phyloP scores from a whole-genome alignment of 78 protist genomes.

The Planoprotostelium fungivorum region DNA sequence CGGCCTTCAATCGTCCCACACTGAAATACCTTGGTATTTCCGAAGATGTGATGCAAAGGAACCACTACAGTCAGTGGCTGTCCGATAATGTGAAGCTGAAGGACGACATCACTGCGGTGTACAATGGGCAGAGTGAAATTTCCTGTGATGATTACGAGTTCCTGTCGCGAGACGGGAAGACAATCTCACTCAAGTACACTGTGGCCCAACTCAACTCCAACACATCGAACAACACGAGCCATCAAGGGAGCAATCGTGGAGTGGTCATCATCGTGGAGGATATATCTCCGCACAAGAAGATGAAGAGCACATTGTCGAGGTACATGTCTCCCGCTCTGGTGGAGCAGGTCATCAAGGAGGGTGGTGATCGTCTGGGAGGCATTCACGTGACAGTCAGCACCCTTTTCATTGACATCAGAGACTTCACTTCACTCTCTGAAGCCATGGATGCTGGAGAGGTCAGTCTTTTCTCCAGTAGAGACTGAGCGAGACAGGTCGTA shows the following conservation, averaged over 20 bases:
- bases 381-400: slow-evolving; percentile 22
- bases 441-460: slow-evolving; percentile 58
- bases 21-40: background rate
- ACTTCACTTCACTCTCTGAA: slow-evolving; percentile 56
- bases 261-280: background rate
- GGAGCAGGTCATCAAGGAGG: background rate
- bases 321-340: background rate
- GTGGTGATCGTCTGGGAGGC: background rate
- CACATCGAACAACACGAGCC: background rate
- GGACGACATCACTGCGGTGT: background rate
- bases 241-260: background rate
- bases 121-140: background rate
- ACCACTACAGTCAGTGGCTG: background rate
- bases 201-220: background rate
- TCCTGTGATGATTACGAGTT: background rate
- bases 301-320: background rate
- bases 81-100: background rate
- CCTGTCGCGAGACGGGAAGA: background rate
- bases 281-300: background rate
- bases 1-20: background rate
- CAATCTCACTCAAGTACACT: background rate
- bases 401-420: slow-evolving; percentile 52
- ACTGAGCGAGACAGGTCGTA: background rate
- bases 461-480: slow-evolving; percentile 11
- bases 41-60: background rate